Conservation (phyloP, 2,329 filamentous ascomycete species). For the Tricladium varicosporioides region DNA sequence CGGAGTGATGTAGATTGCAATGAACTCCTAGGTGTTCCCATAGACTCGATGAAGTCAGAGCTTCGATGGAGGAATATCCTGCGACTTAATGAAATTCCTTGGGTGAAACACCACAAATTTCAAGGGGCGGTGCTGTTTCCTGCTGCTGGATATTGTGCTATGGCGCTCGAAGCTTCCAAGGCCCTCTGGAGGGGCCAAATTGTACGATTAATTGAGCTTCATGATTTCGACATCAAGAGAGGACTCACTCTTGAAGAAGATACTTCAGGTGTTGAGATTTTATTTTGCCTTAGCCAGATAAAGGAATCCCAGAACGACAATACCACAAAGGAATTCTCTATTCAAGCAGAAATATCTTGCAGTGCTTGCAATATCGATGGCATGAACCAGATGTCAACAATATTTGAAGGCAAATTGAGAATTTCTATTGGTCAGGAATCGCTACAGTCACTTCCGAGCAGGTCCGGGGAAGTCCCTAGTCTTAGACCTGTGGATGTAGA, state of each 20-base stretch:
- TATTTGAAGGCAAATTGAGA: not conserved
- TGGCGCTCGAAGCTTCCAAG: conserved; percentile 45
- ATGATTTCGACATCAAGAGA: not conserved
- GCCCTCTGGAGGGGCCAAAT: not conserved
- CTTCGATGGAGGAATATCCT: conserved; percentile 4
- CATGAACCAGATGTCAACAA: not conserved
- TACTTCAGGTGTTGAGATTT: not conserved
- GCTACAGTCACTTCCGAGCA: not conserved
- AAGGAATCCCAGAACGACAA: not conserved
- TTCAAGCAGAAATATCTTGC: not conserved
- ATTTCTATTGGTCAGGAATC: not conserved
- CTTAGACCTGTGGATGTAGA: not conserved
- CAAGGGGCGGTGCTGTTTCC: conserved; percentile 39
- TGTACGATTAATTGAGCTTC: conserved; percentile 4
- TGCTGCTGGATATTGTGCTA: conserved; percentile 46
- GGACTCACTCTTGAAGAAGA: not conserved
- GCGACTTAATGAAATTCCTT: conserved; percentile 37
- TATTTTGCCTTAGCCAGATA: not conserved
- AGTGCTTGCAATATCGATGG: not conserved
- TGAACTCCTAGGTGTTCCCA: conserved; percentile 11
- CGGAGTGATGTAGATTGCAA: conserved; percentile 11
- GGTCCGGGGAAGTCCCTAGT: not conserved
- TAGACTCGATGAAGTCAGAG: not conserved
- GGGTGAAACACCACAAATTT: conserved; percentile 46
- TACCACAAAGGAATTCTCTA: not conserved